Evolutionary conservation across 345 rosid genomes (phyloP).

Genomic region (Citrus glauca): DNA sequence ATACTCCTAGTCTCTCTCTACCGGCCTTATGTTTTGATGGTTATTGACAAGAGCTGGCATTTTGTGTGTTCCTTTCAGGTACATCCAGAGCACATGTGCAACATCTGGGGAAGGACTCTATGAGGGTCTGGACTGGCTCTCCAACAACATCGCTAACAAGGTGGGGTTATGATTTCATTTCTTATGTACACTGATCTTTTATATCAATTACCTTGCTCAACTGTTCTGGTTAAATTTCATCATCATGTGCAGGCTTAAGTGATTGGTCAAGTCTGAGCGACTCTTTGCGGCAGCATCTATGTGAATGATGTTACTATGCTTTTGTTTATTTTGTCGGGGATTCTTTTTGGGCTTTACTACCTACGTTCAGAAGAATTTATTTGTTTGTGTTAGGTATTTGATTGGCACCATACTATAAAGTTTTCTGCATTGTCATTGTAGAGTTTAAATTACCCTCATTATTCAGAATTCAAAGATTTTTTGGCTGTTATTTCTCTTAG

Average conservation of each 20-base stretch:
- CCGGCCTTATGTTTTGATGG: neutral
- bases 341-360: constrained; percentile 7
- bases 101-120: constrained; percentile 79
- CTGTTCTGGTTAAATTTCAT: neutral
- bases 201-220: neutral
- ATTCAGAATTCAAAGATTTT: constrained; percentile 4
- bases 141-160: constrained; percentile 75
- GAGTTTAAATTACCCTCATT: constrained; percentile 23
- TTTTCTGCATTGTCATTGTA: constrained; percentile 20
- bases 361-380: constrained; percentile 19
- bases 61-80: constrained; percentile 36
- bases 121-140: constrained; percentile 82
- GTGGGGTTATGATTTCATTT: neutral
- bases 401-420: constrained; percentile 13
- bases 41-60: neutral
- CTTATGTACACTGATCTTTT: neutral
- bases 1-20: no score
- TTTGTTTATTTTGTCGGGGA: neutral
- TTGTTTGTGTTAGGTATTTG: constrained; percentile 28
- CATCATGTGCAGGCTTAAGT: constrained; percentile 21
- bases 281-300: neutral
- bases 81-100: constrained; percentile 81
- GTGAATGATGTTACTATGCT: constrained; percentile 12
- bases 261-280: neutral
- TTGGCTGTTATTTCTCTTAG: neutral